These are phyloP conservation scores for Globisporangium abappressorium DNA, from an alignment of 352 stramenopile genomes.

Conservation along the genomic window DNA sequence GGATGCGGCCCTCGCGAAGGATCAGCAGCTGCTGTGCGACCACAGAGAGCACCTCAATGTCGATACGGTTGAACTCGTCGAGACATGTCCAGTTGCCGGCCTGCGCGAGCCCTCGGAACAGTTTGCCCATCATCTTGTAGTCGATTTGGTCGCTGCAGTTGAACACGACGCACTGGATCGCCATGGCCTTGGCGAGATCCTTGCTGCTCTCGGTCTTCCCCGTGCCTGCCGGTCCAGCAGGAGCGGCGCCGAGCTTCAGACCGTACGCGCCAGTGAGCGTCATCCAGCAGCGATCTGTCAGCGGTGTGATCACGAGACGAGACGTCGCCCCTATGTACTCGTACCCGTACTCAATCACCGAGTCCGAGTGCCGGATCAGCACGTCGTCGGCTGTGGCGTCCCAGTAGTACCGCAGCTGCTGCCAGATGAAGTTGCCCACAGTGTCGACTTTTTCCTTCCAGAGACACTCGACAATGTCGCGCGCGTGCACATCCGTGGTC, in stretches of 20 bases:
- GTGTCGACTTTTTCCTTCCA: slow-evolving; percentile 64
- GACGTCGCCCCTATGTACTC: slow-evolving; percentile 94
- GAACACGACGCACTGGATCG: slow-evolving; percentile 94
- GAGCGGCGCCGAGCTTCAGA: slow-evolving; percentile 91
- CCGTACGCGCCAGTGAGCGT: slow-evolving; percentile 93
- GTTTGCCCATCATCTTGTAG: slow-evolving; percentile 97
- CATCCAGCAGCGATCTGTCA: slow-evolving; percentile 95
- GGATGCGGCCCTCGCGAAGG: slow-evolving; percentile 69
- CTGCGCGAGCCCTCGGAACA: slow-evolving; percentile 92
- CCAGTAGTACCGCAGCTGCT: slow-evolving; percentile 95
- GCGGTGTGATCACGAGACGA: slow-evolving; percentile 78
- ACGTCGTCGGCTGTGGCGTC: slow-evolving; percentile 87
- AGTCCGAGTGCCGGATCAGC: slow-evolving; percentile 86
- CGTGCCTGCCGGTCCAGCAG: slow-evolving; percentile 92
- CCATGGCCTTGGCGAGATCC: slow-evolving; percentile 93
- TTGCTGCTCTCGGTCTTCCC: slow-evolving; percentile 97
- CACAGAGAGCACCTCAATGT: slow-evolving; percentile 93
- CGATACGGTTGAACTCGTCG: slow-evolving; percentile 95
- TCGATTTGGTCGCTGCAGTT: slow-evolving; percentile 96
- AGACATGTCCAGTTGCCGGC: slow-evolving; percentile 90
- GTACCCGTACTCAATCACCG: slow-evolving; percentile 91
- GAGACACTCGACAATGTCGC: slow-evolving; percentile 84
- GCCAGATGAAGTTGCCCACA: slow-evolving; percentile 92
- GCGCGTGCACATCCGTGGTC: slow-evolving; percentile 90
- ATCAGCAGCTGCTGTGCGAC: slow-evolving; percentile 90